Evolutionary conservation across 257 asterid species (phyloP), one percentile per base, ranked within the genome.

Genomic region (Striga asiatica): DNA sequence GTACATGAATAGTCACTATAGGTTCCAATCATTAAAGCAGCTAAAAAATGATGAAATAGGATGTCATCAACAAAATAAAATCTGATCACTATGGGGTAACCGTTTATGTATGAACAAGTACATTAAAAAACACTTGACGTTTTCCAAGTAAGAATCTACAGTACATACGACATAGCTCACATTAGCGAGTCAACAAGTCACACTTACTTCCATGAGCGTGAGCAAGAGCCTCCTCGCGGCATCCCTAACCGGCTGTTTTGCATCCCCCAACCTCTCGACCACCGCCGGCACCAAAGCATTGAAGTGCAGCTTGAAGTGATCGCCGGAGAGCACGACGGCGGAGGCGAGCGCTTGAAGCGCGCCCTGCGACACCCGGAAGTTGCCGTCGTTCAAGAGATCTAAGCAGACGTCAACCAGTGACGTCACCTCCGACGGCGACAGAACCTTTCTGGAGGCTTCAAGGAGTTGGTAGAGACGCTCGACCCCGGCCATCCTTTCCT

Each of bases 401-500:
- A 92, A 64, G 75, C 93, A 79, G 4, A 79, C 86, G 14, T 92
- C 99, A 41, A 88, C 94, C 2, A 92, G 88, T 12, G 93, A 84
- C 69, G 94, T 71, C 49, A 85, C 97, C 53, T 92, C 99, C 37
- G 99, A 69, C 5, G 93, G 58, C 21, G 94, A 72, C 17, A 88
- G 58, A 1, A 67, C 71, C 84, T 78, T 88, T 45, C 94, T 73
- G 38, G 94, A 84, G 58, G 94, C 80, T 82, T 92, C 99, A 42
- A 92, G 91, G 17, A 80, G 91, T 59, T 92, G 86, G 75, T 88
- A 85, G 65, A 92, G 94, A 54, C 83, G 83, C 78, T 92, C 99
- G 46, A 88, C 95, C 12, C 93, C 99, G 0, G 99, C 97, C 98
- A 92, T 92, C 70, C 98, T 76, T 78, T 92, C 95, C 79, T 92